phyloP scores from a whole-genome alignment of 306 rosid genomes.

The Ceratonia siliqua region DNA sequence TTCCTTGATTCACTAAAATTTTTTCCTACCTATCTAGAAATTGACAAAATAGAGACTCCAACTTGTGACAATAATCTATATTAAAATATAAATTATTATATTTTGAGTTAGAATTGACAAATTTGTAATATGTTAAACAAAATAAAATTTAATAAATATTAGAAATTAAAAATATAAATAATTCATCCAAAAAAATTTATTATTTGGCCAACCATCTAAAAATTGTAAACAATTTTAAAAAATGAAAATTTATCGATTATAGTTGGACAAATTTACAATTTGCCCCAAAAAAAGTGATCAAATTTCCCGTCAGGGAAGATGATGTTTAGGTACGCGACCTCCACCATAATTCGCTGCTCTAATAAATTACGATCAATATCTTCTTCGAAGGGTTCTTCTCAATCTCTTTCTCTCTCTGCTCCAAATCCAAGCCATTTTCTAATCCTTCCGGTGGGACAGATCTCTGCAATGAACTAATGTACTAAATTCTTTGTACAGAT shows the following conservation, averaged over 20 bases:
- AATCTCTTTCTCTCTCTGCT: slow-evolving; percentile 34
- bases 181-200: no score
- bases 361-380: slow-evolving; percentile 47
- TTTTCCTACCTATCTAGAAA: no score
- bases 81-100: no score
- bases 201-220: no score
- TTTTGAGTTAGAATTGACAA: no score
- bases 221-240: no score
- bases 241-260: neutral
- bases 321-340: slow-evolving; percentile 17
- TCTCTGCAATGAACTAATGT: slow-evolving; percentile 32
- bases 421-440: slow-evolving; percentile 43
- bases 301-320: neutral
- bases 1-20: no score
- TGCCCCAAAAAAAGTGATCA: neutral
- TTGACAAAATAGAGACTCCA: no score
- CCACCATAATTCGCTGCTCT: slow-evolving; percentile 18
- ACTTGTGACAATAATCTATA: no score
- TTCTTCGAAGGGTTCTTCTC: slow-evolving; percentile 62
- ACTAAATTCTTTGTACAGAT: slow-evolving; percentile 47
- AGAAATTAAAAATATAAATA: no score
- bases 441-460: slow-evolving; percentile 9
- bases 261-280: neutral
- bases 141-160: no score
- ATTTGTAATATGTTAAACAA: no score